phyloP scores from a whole-genome alignment of 108 stramenopile genomes.

The Cyclotella choctawhatcheeana region DNA sequence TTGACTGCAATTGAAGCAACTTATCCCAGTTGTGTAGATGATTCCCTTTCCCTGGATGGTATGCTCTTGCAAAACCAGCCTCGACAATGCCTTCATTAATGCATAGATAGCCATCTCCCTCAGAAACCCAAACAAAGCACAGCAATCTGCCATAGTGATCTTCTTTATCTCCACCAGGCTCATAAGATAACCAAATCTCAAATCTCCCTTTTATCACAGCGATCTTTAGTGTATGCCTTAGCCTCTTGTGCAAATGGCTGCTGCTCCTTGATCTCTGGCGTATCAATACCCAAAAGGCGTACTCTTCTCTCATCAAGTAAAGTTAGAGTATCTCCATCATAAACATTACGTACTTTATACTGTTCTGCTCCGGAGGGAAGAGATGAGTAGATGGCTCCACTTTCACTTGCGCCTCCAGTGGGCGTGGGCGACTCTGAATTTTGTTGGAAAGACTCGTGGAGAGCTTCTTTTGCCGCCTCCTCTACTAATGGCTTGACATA shows the following conservation, averaged over 20 bases:
- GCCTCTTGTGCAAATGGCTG: conserved; percentile 10
- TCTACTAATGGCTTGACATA: background rate
- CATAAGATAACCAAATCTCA: conserved; percentile 25
- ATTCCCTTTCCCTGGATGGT: conserved; percentile 6
- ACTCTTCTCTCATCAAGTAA: conserved; percentile 3
- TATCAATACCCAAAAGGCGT: background rate
- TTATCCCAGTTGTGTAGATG: conserved; percentile 30
- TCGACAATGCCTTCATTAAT: conserved; percentile 29
- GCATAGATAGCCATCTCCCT: conserved; percentile 20
- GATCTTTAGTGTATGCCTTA: conserved; percentile 17
- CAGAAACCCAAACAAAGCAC: conserved; percentile 22
- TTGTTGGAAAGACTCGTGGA: background rate
- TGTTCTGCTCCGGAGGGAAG: conserved; percentile 4
- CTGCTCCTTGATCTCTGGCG: conserved; percentile 6
- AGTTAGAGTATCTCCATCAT: conserved; percentile 9
- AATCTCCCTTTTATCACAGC: conserved; percentile 19
- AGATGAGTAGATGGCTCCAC: background rate
- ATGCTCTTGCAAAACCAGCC: conserved; percentile 17
- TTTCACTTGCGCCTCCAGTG: background rate
- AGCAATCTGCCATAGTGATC: conserved; percentile 16
- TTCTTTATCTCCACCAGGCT: conserved; percentile 4
- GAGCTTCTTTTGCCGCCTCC: background rate
- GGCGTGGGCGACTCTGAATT: background rate
- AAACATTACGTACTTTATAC: conserved; percentile 6
- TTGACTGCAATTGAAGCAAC: conserved; percentile 14